A percentile compares a stretch with the other conserved stretches of the same genome.
phyloP scores from a whole-genome alignment of 2,329 filamentous ascomycete species.

The Ceratocystis alfenasii region DNA sequence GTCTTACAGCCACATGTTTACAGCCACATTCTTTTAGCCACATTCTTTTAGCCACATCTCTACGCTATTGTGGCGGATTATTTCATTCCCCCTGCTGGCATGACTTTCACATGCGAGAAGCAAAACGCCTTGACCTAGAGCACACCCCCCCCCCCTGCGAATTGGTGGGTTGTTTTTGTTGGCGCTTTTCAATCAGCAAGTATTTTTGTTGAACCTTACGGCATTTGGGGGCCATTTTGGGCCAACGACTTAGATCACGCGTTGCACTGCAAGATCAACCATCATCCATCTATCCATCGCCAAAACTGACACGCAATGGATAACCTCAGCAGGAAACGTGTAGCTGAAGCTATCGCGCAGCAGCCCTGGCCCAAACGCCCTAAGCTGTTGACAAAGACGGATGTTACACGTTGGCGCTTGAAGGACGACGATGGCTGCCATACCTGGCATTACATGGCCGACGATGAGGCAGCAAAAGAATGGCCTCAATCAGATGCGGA shows the following conservation, averaged over 20 bases:
- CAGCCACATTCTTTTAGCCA: constrained; percentile 4
- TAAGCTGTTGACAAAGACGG: constrained; percentile 50
- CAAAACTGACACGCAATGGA: constrained; percentile 1
- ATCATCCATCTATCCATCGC: not conserved
- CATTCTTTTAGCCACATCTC: not conserved
- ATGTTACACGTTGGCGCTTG: constrained; percentile 73
- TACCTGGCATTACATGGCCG: constrained; percentile 84
- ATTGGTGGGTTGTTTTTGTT: not conserved
- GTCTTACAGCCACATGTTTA: constrained; percentile 7
- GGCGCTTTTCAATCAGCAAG: not conserved
- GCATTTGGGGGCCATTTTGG: not conserved
- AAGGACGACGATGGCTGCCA: constrained; percentile 68
- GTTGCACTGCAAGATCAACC: not conserved
- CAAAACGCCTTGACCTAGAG: not conserved
- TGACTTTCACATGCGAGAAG: not conserved
- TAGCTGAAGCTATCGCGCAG: constrained; percentile 30
- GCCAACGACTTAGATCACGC: not conserved
- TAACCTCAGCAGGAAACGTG: constrained; percentile 33
- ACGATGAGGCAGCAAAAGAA: constrained; percentile 53
- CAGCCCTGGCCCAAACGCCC: constrained; percentile 36
- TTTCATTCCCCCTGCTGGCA: not conserved
- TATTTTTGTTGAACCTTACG: not conserved
- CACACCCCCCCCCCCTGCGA: not conserved
- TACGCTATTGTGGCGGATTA: not conserved
- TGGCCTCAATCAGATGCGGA: constrained; percentile 89